Base-by-base conservation (phyloP, 768 basidiomycete genomes). In the Suillus decipiens region DNA sequence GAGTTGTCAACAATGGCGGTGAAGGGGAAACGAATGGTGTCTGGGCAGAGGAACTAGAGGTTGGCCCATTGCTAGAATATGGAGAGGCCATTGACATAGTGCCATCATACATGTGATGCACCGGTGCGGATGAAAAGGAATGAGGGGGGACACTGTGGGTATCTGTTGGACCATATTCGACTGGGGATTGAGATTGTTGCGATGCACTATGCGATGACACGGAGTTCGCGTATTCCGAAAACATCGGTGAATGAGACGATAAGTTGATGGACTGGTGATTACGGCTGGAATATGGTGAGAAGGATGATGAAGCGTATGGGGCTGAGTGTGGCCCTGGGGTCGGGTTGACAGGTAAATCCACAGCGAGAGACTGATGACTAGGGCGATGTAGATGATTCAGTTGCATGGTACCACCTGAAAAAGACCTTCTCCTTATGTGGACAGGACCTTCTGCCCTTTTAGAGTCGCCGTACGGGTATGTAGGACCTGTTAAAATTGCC, bases 381-480 rank as follows among this genome's bases (percentile, higher is more conserved):
- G 71, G 43, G 37, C 63, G 63, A 51, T 71, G 62, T 12, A 65
- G 64, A 42, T 63, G 71, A 57, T 10, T 41, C 24, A 39, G 19
- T 39, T 39, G 56, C 37, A 57, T 28, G 56, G 36, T 24, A 19
- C 56, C 56, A 57, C 56, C 71, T 6, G 79, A 74, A 43, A 70
- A 71, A 8, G 79, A 76, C 55, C 72, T 73, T 66, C 74, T 73
- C 28, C 72, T 73, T 19, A 66, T 53, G 31, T 65, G 67, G 19
- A 48, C 59, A 12, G 67, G 64, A 41, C 68, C 68, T n/a, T 69
- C 66, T 28, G 63, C 64, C 55, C 64, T 67, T 41, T 57, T 62
- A 53, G 66, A 60, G 22, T 70, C 68, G 4, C 65, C 67, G 43
- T 77, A 77, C 22, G 68, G 72, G 62, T 76, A 74, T 19, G 65